Percentiles rank a stretch among this genome's conserved stretches.
phyloP scores from a whole-genome alignment of 306 rosid species.

The Vicia faba region DNA sequence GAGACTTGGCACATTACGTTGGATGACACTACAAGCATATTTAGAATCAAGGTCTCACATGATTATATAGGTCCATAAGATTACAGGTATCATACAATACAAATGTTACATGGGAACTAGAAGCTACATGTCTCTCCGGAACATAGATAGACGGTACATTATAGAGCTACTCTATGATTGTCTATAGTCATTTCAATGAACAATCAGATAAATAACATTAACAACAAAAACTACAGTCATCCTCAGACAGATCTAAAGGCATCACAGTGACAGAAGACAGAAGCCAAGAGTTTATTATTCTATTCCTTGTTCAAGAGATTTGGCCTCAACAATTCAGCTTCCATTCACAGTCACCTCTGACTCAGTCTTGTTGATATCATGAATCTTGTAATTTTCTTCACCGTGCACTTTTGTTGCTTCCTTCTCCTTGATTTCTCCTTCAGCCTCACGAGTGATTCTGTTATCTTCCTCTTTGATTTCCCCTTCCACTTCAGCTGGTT shows the following conservation, averaged over 20 bases:
- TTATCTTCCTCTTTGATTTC: conserved; percentile 48
- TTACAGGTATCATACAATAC: no score
- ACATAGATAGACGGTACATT: conserved; percentile 54
- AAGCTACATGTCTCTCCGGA: conserved; percentile 48
- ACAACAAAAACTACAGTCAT: conserved; percentile 60
- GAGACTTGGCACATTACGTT: no score
- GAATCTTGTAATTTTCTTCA: conserved; percentile 45
- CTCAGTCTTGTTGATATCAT: conserved; percentile 49
- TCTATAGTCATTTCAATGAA: conserved; percentile 59
- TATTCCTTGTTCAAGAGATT: conserved; percentile 42
- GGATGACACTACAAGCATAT: no score
- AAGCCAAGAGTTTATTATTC: conserved; percentile 37
- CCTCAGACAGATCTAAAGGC: conserved; percentile 51
- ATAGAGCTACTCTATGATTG: conserved; percentile 63
- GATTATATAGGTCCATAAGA: no score
- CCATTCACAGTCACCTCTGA: conserved; percentile 59
- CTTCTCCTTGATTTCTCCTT: conserved; percentile 54
- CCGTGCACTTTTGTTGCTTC: conserved; percentile 44
- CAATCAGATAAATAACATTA: conserved; percentile 56
- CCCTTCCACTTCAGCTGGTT: conserved; percentile 51
- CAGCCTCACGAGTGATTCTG: conserved; percentile 41
- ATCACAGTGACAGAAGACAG: conserved; percentile 51
- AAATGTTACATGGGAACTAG: conserved; percentile 29
- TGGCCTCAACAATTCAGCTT: conserved; percentile 45
- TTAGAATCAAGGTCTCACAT: no score